Evolutionary conservation across 2,329 filamentous ascomycete species (phyloP), one percentile per base, ranked within the genome.

Genomic region (Nigrospora sphaerica): DNA sequence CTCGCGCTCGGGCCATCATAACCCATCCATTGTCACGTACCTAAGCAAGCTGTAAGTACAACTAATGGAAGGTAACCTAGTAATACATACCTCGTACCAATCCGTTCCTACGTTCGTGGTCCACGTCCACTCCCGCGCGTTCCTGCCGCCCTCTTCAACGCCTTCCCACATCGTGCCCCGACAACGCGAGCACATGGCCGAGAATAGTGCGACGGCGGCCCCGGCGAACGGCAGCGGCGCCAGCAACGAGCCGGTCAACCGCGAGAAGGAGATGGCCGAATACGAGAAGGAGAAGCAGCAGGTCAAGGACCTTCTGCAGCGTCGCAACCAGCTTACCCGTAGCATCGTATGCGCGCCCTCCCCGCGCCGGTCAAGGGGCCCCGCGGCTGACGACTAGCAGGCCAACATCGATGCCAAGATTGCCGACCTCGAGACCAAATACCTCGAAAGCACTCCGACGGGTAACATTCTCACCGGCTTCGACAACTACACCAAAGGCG

Each of bases 391-490:
- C 33, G 44, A 28, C 36, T 34, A 12, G 41, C 53, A 83, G 80
- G 66, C 72, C 44, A 64, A 70, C 55, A 67, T 83, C 48, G 93
- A 98, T 71, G 88, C 95, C 42, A 78, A 80, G 53, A 97, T 98
- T 57, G 83, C 79, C 62, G 82, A 85, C 53, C 85, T 88, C 59
- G 93, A 98, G 66, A 81, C 84, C 48, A 78, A 84, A 16, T 98
- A 98, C 65, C 81, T 98, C 44, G 92, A 97, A 65, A 89, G 89
- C 59, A 95, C 90, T 5, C 85, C 83, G 13, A 81, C 76, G 57
- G 93, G 93, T 39, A 98, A 98, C 70, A 97, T 98, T 62, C 92
- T 98, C 64, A 90, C 88, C 42, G 93, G 93, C 18, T 98, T 98
- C 66, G 93, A 98, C 66, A 95, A 90, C 63, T 98, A 97, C 70